Base-by-base conservation (phyloP, 1,139 yeast genomes). In the Pichia sp. region DNA sequence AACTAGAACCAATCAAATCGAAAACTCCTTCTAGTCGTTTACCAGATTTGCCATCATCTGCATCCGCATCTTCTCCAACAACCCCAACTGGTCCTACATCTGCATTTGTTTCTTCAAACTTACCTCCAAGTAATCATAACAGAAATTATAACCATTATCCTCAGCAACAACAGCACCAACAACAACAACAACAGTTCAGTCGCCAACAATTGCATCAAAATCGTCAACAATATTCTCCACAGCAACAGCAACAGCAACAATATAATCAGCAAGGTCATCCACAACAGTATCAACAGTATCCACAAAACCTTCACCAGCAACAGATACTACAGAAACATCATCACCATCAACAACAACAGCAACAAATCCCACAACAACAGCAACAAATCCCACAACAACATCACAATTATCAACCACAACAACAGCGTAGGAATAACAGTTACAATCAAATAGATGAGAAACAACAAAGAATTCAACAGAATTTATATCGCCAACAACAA, bases 21-120 rank as follows among this genome's bases (percentile, higher is more conserved):
- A 35, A 38, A 24, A 40, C 54, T 10, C 57, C 57, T 10, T 45
- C 51, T 3, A 53, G 55, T 34, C 47, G 46, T 27, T 31, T 53
- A 19, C 57, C 57, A 4, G 56, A 49, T 33, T 20, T 53, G 18
- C 57, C 57, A 14, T 14, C 18, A 4, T 36, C 39, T 11, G 21
- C 38, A 22, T 22, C 24, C 17, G 7, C 30, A 21, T 21, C 38
- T 3, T 31, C 31, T 8, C 30, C 50, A 35, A 34, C 38, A 22
- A 31, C 39, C 14, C 31, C 42, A 31, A 10, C 40, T 22, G 28
- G 38, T 7, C 43, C 43, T 4, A 28, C 43, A 10, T 33, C 37
- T 3, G 33, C 33, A 8, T 34, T 24, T 15, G 27, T 31, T 15
- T 21, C 38, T 18, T 10, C 27, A 30, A 30, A 11, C 34, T 15